phyloP scores from a whole-genome alignment of 2,329 filamentous ascomycete species.

The Diaporthe caulivora region DNA sequence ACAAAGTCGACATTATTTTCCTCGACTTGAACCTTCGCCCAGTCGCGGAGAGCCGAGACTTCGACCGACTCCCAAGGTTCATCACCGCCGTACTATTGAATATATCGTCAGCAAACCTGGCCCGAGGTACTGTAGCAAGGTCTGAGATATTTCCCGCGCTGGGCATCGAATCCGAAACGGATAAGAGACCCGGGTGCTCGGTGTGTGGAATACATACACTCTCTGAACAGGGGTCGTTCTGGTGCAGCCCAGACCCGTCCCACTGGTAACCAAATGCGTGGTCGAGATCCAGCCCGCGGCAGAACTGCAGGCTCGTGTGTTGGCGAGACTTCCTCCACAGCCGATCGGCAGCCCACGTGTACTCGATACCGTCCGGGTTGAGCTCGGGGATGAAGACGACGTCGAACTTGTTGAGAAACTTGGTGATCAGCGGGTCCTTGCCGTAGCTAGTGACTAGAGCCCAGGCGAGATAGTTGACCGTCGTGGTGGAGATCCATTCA shows the following conservation, averaged over 20 bases:
- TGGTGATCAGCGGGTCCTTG: slow-evolving; percentile 77
- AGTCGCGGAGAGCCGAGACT: slow-evolving; percentile 79
- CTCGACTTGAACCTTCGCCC: slow-evolving; percentile 83
- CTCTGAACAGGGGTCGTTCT: slow-evolving; percentile 88
- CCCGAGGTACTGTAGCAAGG: not conserved
- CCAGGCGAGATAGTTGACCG: slow-evolving; percentile 92
- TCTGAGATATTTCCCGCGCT: not conserved
- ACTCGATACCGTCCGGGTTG: slow-evolving; percentile 95
- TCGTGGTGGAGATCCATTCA: slow-evolving; percentile 96
- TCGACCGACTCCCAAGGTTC: slow-evolving; percentile 87
- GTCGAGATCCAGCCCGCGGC: slow-evolving; percentile 89
- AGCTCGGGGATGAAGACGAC: slow-evolving; percentile 88
- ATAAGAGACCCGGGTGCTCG: not conserved
- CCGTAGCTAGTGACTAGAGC: slow-evolving; percentile 87
- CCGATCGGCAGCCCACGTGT: slow-evolving; percentile 91
- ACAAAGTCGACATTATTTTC: slow-evolving; percentile 80
- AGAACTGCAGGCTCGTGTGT: slow-evolving; percentile 83
- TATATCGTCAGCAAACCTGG: not conserved
- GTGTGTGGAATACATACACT: slow-evolving; percentile 53
- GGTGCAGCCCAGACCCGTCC: slow-evolving; percentile 68
- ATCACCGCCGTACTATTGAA: slow-evolving; percentile 76
- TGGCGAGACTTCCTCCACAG: slow-evolving; percentile 97
- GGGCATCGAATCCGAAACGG: too few species aligned
- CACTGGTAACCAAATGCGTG: slow-evolving; percentile 88
- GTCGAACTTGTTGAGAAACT: slow-evolving; percentile 86